A percentile compares a stretch with the other conserved stretches of the same genome.
phyloP scores from a whole-genome alignment of 176 grass and related monocot genomes.

The Elymus sibiricus region DNA sequence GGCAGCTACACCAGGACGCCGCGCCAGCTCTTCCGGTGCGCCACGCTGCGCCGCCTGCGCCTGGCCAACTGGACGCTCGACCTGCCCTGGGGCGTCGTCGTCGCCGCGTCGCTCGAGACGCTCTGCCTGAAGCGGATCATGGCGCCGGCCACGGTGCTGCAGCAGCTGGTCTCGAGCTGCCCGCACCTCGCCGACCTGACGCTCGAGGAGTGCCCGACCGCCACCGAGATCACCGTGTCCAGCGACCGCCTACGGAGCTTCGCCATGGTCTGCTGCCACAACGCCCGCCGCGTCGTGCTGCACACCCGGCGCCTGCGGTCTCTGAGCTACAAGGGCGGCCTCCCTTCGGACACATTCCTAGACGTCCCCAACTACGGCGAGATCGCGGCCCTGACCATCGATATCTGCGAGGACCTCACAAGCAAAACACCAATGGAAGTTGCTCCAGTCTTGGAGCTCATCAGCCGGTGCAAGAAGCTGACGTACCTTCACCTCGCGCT shows the following conservation, averaged over 20 bases:
- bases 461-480: not conserved
- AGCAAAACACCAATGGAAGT: not conserved
- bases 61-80: not conserved
- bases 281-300: not conserved
- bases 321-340: not conserved
- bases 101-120: not conserved
- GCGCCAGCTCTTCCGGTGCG: not conserved
- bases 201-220: constrained; percentile 1
- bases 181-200: not conserved
- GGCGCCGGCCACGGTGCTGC: not conserved
- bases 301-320: not conserved
- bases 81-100: not conserved
- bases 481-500: not conserved
- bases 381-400: not conserved
- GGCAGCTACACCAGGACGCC: not conserved
- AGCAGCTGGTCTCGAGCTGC: not conserved
- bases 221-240: not conserved
- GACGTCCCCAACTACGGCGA: not conserved
- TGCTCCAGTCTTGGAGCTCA: not conserved
- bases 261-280: constrained; percentile 7
- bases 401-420: too few relatives aligned
- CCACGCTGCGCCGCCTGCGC: not conserved
- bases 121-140: not conserved
- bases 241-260: not conserved
- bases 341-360: not conserved